Evolutionary conservation across 257 asterid species (phyloP).

Genomic region (Solanum medicagineum): DNA sequence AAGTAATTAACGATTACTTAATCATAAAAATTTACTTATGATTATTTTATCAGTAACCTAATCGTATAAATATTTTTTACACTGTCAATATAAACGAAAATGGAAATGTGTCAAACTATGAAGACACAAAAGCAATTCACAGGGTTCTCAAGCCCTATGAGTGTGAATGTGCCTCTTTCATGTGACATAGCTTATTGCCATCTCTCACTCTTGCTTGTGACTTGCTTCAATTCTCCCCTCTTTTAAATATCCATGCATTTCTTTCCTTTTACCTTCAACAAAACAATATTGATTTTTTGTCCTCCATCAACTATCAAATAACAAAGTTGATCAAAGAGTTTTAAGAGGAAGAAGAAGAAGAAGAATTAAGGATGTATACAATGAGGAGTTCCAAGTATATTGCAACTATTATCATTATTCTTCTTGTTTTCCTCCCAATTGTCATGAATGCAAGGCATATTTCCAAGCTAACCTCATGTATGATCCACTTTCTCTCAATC

Average conservation of each 20-base stretch:
- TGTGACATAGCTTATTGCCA: conserved; percentile 29
- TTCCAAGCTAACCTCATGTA: conserved; percentile 28
- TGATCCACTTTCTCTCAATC: not conserved
- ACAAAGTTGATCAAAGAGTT: not conserved
- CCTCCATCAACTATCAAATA: not conserved
- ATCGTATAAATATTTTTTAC: not conserved
- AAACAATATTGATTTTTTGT: not conserved
- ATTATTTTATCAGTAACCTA: not conserved
- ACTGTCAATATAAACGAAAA: not conserved
- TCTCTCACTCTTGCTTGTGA: conserved; percentile 47
- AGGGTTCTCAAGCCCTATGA: conserved; percentile 22
- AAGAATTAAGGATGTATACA: not conserved
- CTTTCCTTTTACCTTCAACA: not conserved
- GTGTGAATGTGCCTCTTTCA: conserved; percentile 23
- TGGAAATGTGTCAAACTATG: not conserved
- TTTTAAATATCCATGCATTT: conserved; percentile 13
- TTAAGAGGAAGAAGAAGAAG: not conserved
- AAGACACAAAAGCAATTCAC: not conserved
- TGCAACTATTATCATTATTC: conserved; percentile 12
- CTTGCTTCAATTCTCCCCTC: conserved; percentile 39
- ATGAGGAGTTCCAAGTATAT: conserved; percentile 18
- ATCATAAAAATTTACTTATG: no score
- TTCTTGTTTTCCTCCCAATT: conserved; percentile 23
- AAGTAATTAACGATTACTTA: no score
- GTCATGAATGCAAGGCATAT: conserved; percentile 37